phyloP scores from a whole-genome alignment of 2,329 filamentous ascomycete genomes.

The Aureobasidium sp. region DNA sequence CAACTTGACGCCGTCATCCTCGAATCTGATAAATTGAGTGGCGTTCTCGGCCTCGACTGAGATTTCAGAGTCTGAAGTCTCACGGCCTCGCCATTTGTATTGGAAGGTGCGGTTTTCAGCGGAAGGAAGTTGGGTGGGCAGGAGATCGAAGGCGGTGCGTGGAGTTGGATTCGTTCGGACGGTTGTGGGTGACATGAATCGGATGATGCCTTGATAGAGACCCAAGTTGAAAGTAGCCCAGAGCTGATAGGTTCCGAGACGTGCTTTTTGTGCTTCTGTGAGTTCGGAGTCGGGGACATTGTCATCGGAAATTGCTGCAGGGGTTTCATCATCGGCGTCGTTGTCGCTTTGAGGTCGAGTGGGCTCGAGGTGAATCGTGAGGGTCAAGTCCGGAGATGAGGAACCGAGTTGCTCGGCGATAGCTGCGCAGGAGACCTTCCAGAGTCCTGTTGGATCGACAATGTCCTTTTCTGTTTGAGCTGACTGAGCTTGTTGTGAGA shows the following conservation, averaged over 20 bases:
- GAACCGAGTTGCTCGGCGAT: neutral
- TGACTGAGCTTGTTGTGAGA: neutral
- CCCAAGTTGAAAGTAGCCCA: conserved; percentile 8
- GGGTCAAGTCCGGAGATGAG: neutral
- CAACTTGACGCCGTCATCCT: neutral
- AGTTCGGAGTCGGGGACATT: neutral
- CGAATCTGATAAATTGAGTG: conserved; percentile 3
- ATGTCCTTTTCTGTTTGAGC: conserved; percentile 1
- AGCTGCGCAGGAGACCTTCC: neutral
- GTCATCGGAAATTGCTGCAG: too few species aligned
- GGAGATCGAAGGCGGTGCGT: neutral
- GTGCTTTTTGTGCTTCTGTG: neutral
- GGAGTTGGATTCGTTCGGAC: neutral
- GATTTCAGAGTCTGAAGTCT: neutral
- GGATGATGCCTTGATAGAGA: conserved; percentile 3
- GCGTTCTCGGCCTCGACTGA: neutral
- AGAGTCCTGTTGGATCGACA: neutral
- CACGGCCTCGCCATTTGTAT: conserved; percentile 10
- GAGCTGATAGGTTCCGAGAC: neutral
- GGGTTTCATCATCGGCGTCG: neutral
- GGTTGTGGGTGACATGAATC: conserved; percentile 4
- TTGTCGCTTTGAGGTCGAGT: conserved; percentile 7
- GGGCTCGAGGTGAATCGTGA: neutral
- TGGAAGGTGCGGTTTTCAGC: conserved; percentile 7
- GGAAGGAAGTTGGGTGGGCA: neutral